Evolutionary conservation across 371 early-diverging fungal species (phyloP).

Genomic region (Smittium culicis): DNA sequence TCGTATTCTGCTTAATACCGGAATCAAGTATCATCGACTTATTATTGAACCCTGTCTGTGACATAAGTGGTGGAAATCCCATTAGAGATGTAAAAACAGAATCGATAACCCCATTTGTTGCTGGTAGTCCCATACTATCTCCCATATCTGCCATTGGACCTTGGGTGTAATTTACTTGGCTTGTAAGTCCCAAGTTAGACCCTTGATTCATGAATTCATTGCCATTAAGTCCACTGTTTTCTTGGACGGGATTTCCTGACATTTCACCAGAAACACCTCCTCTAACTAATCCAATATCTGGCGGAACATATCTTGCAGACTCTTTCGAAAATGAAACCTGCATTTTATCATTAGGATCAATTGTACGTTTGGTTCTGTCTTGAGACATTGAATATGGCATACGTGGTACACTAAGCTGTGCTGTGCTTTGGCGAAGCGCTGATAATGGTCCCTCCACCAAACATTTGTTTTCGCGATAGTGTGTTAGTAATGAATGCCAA

Average conservation of each 20-base stretch:
- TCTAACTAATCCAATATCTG: constrained; percentile 4
- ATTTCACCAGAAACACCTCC: background rate
- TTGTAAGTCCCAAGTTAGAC: background rate
- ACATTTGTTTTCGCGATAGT: constrained; percentile 78
- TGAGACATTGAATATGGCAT: constrained; percentile 12
- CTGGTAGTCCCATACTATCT: background rate
- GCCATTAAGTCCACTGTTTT: background rate
- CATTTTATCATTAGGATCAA: background rate
- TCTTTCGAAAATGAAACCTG: background rate
- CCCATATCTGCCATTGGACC: background rate
- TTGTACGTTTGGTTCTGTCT: background rate
- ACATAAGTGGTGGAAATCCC: constrained; percentile 1
- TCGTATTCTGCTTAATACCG: background rate
- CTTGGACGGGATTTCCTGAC: background rate
- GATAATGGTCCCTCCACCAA: constrained; percentile 90
- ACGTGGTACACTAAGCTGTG: constrained; percentile 27
- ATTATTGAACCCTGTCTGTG: constrained; percentile 3
- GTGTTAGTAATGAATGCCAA: constrained; percentile 90
- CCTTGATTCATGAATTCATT: background rate
- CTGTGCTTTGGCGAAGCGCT: constrained; percentile 50
- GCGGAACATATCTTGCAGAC: constrained; percentile 4
- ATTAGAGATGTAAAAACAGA: background rate
- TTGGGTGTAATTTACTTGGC: background rate
- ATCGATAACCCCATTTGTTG: background rate
- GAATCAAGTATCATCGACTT: background rate